Percentiles rank a stretch among this genome's conserved stretches.
Conservation (phyloP, 2,329 filamentous ascomycete genomes). For the Fusarium sp. region DNA sequence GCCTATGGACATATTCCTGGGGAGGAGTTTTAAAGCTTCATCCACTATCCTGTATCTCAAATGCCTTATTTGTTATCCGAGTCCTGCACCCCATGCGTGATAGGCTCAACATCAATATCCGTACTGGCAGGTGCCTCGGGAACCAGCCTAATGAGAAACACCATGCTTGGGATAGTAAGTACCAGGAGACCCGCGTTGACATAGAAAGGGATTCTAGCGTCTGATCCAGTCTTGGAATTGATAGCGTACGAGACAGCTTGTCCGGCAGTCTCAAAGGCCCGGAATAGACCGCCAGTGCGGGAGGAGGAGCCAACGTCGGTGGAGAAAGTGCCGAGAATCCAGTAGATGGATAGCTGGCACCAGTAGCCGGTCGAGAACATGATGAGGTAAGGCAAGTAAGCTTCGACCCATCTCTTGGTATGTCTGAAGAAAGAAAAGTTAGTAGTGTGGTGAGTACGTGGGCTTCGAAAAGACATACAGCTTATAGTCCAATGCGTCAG, state of each 20-base stretch:
- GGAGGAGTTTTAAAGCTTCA: background rate
- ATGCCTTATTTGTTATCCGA: background rate
- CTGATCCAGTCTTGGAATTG: background rate
- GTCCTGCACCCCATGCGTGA: background rate
- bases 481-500: background rate
- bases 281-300: background rate
- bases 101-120: background rate
- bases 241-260: background rate
- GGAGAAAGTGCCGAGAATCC: background rate
- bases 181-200: background rate
- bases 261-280: conserved; percentile 2
- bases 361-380: background rate
- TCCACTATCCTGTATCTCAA: background rate
- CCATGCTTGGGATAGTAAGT: background rate
- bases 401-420: background rate
- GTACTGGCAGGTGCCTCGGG: background rate
- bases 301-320: background rate
- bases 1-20: background rate
- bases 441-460: background rate
- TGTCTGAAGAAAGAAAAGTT: accelerated
- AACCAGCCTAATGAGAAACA: background rate
- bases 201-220: background rate
- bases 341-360: background rate
- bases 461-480: background rate
- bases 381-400: background rate